Conservation (phyloP, 2,329 filamentous ascomycete species). For the Eurotiales sp. region DNA sequence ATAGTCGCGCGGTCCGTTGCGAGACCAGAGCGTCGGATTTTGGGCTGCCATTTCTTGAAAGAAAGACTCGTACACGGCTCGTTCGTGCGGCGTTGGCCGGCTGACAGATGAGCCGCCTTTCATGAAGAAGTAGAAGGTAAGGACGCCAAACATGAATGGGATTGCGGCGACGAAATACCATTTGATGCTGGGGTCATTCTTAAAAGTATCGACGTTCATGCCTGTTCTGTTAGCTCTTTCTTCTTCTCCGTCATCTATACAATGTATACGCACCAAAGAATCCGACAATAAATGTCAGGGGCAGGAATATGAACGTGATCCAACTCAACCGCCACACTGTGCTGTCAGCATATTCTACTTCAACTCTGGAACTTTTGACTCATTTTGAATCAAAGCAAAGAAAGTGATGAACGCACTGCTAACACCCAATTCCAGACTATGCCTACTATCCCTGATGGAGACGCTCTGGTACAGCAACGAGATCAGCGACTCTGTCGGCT, state of each 20-base stretch:
- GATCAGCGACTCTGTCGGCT: conserved; percentile 48
- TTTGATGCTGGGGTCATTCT: conserved; percentile 41
- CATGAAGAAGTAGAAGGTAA: conserved; percentile 46
- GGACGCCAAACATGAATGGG: conserved; percentile 45
- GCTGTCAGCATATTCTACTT: neutral
- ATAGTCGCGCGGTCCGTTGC: conserved; percentile 41
- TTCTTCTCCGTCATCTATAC: conserved; percentile 19
- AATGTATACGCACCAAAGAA: conserved; percentile 36
- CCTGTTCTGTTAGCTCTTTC: conserved; percentile 33
- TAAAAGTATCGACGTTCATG: conserved; percentile 48
- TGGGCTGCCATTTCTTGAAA: conserved; percentile 46
- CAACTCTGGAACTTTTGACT: neutral
- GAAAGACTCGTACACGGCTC: conserved; percentile 50
- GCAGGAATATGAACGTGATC: conserved; percentile 40
- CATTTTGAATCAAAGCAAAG: neutral
- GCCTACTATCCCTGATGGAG: conserved; percentile 49
- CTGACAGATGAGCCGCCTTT: conserved; percentile 42
- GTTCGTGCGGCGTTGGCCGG: conserved; percentile 43
- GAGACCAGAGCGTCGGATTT: conserved; percentile 48
- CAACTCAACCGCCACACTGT: conserved; percentile 32
- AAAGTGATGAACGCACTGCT: conserved; percentile 40
- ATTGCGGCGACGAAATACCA: conserved; percentile 49
- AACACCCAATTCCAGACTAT: conserved; percentile 47
- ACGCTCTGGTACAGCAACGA: conserved; percentile 54
- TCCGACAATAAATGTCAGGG: conserved; percentile 48